phyloP scores from a whole-genome alignment of 225 moss, liverwort and hornwort genomes.

The Polytrichum commune region DNA sequence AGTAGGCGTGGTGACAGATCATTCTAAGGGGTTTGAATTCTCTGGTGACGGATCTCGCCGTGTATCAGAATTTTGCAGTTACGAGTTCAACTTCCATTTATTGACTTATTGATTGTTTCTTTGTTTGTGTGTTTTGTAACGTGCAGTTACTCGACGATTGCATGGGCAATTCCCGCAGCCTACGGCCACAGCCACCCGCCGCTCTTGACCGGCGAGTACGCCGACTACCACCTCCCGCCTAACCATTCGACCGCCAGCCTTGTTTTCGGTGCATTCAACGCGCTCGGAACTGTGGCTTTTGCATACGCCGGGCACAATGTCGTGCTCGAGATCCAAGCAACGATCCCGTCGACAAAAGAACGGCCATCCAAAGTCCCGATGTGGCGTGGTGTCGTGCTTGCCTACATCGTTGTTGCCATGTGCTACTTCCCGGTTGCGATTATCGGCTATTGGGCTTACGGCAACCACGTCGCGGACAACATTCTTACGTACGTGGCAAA shows the following conservation, averaged over 20 bases:
- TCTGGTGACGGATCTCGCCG: too few species aligned
- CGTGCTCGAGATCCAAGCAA: slow-evolving; percentile 17
- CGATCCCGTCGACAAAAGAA: slow-evolving; percentile 14
- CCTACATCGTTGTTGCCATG: slow-evolving; percentile 11
- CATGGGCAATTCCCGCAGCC: slow-evolving; percentile 2
- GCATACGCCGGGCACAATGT: slow-evolving; percentile 25
- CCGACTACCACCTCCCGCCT: slow-evolving; percentile 11
- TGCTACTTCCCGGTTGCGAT: slow-evolving; percentile 19
- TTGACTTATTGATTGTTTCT: background rate
- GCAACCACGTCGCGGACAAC: background rate
- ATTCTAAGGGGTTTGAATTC: background rate
- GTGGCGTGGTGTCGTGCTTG: slow-evolving; percentile 15
- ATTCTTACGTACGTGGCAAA: background rate
- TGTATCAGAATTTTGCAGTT: too few species aligned
- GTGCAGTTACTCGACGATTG: slow-evolving; percentile 22
- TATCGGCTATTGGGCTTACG: slow-evolving; percentile 20
- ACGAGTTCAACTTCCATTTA: background rate
- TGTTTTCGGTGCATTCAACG: slow-evolving; percentile 9
- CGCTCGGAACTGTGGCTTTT: slow-evolving; percentile 18
- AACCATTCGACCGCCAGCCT: background rate
- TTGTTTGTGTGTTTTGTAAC: background rate
- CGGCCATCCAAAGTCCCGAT: slow-evolving; percentile 16
- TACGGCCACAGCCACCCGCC: slow-evolving; percentile 8
- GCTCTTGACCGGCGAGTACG: background rate
- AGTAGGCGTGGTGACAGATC: background rate